Evolutionary conservation across 2,329 filamentous ascomycete genomes (phyloP).

Genomic region (Aspergillus puulaauensis): DNA sequence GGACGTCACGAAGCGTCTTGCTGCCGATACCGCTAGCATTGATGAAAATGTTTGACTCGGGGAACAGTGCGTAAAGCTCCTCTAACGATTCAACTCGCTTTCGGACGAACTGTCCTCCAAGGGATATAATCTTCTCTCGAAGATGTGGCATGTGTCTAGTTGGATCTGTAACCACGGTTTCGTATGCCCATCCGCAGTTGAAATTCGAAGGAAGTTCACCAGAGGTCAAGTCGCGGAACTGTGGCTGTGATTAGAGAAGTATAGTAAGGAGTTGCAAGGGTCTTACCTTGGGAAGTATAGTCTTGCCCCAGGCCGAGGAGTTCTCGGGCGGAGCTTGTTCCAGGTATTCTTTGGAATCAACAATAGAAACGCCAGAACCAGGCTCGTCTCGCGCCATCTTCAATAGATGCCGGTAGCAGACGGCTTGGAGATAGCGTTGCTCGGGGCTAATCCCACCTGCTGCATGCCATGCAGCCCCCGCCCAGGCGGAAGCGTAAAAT

Average conservation of each 20-base stretch:
- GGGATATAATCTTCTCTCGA: constrained; percentile 25
- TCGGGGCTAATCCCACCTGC: constrained; percentile 36
- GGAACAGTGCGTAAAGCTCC: constrained; percentile 36
- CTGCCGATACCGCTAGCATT: constrained; percentile 41
- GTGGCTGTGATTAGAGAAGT: constrained; percentile 1
- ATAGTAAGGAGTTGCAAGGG: not conserved
- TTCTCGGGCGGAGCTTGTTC: constrained; percentile 32
- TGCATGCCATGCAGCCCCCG: constrained; percentile 41
- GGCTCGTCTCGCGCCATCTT: constrained; percentile 36
- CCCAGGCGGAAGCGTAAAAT: constrained; percentile 40
- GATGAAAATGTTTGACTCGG: constrained; percentile 37
- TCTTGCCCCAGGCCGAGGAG: constrained; percentile 37
- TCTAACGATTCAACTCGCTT: constrained; percentile 33
- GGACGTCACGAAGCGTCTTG: constrained; percentile 33
- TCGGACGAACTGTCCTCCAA: constrained; percentile 36
- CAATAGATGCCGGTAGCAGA: constrained; percentile 35
- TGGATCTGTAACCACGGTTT: constrained; percentile 39
- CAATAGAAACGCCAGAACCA: constrained; percentile 34
- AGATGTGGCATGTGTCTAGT: constrained; percentile 39
- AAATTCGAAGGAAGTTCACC: constrained; percentile 36
- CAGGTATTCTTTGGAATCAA: constrained; percentile 36
- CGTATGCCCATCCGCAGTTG: constrained; percentile 35
- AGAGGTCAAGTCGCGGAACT: constrained; percentile 35
- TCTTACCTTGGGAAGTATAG: constrained; percentile 35
- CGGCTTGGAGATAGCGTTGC: constrained; percentile 35